Base-by-base conservation (phyloP, 1,284 basidiomycete species). In the Phaffia rhodozyma region DNA sequence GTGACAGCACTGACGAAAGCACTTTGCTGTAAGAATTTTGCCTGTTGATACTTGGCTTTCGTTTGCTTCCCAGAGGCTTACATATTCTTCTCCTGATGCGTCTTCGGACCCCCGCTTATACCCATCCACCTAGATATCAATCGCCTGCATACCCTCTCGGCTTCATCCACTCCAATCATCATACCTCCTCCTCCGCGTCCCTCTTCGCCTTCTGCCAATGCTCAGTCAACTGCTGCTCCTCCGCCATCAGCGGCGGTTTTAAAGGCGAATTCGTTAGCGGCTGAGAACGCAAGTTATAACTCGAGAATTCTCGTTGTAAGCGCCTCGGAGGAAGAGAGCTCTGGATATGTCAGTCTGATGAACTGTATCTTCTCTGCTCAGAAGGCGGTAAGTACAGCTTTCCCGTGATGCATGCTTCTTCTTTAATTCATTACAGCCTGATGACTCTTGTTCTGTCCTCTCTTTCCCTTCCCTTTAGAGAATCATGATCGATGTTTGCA, bases 331-430 rank as follows among this genome's bases (percentile, higher is more conserved):
- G 69, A 72, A 62, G 69, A 73, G 71, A 67, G 72, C 60, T 72
- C 72, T 0, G 75, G 75, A 18, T 77, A 77, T 67, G 94, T 98
- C 60, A 89, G 94, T 16, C 85, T 98, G 74, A 99, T 99, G 96
- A 98, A 98, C 74, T 88, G 91, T 64, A 97, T 98, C 60, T 99
- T 99, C 77, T 93, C 92, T 3, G 96, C 96, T 0, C 96, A 99
- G 75, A 98, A 98, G 78, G 81, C 91, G 65, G 91, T 88, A 67
- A 70, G 83, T 76, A 61, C 30, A 57, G 9, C 25, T 23, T n/a
- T 2, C 21, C 21, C 55, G 18, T 1, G 20, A 16, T 23, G 21
- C 63, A 43, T 11, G 13, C 16, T 43, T 11, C 13, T 11, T 43
- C 38, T 43, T 16, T 43, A 11, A 7, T 16, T 43, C 6, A 2